These are phyloP conservation scores for Madurella fahalii DNA, from an alignment of 2,329 filamentous ascomycete species.

Conservation along the genomic window DNA sequence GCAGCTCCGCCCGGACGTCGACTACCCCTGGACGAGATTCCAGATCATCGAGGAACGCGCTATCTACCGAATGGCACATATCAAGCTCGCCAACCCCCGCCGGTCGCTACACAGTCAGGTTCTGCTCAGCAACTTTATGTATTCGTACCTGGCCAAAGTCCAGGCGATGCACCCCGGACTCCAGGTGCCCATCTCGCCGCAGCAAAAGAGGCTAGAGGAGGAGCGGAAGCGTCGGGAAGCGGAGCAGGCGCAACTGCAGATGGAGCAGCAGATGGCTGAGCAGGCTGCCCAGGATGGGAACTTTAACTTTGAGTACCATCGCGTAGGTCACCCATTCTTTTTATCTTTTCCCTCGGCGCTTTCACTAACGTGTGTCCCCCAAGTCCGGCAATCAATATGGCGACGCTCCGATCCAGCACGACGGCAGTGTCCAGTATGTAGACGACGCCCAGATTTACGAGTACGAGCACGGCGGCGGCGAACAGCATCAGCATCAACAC, in stretches of 20 bases:
- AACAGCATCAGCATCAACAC: slow-evolving; percentile 12
- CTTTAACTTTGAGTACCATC: slow-evolving; percentile 36
- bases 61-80: slow-evolving; percentile 97
- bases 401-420: slow-evolving; percentile 24
- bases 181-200: slow-evolving; percentile 79
- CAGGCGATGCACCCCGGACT: slow-evolving; percentile 98
- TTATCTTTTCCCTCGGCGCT: no score
- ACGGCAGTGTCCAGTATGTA: slow-evolving; percentile 29
- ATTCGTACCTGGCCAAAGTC: slow-evolving; percentile 96
- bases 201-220: slow-evolving; percentile 37
- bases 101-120: slow-evolving; percentile 92
- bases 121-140: slow-evolving; percentile 98
- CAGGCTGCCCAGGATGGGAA: slow-evolving; percentile 27
- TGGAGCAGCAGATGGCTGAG: slow-evolving; percentile 35
- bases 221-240: slow-evolving; percentile 45
- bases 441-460: slow-evolving; percentile 35
- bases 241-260: slow-evolving; percentile 41
- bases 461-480: slow-evolving; percentile 30
- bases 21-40: slow-evolving; percentile 95
- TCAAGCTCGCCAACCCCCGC: slow-evolving; percentile 96
- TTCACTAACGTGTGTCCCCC: background rate
- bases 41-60: slow-evolving; percentile 92
- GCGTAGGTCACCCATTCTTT: slow-evolving; percentile 27
- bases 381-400: slow-evolving; percentile 32
- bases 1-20: slow-evolving; percentile 76